Base-by-base conservation (phyloP, 345 rosid species). In the Brassica cretica region DNA sequence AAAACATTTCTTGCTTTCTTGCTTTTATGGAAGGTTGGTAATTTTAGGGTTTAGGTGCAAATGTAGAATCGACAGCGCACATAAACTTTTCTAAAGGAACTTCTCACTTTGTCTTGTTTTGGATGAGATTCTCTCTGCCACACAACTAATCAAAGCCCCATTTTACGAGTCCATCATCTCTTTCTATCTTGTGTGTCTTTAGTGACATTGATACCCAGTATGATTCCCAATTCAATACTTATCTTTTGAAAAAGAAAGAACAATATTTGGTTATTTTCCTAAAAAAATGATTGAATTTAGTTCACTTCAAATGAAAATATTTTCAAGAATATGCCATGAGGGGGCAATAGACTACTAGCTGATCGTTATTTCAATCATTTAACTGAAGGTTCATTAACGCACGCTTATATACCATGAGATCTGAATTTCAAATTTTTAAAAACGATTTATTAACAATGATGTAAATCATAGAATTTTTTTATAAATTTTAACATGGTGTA, bases 51-150 rank as follows among this genome's bases (percentile, higher is more conserved):
- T 79, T 69, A 74, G 51, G 25, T 78, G 78, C 78, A 78, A 73
- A 78, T 74, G 74, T 74, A 55, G 75, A 79, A 53, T 74, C 82
- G 82, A 69, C 82, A 79, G 65, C 78, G 71, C 82, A 79, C 78
- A 63, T 66, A 69, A 73, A 18, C 78, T 79, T 79, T 79, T 74
- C 51, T 39, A 79, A 79, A 79, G 82, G 75, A 79, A 69, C 25
- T 74, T 64, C 66, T 80, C 37, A 30, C 82, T 80, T 80, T 80
- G 78, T 74, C 82, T 68, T 65, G 64, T 80, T 74, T 69, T 74
- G 67, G 67, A 69, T 74, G 62, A 74, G 76, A 80, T 74, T 41
- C 49, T 80, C 75, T 80, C 78, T 74, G 79, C 68, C 67, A 80
- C 79, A 74, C 72, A 80, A 74, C 75, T 68, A 69, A 80, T 74